phyloP scores from a whole-genome alignment of 495 filamentous ascomycete genomes.

The Penicillium alfredii region DNA sequence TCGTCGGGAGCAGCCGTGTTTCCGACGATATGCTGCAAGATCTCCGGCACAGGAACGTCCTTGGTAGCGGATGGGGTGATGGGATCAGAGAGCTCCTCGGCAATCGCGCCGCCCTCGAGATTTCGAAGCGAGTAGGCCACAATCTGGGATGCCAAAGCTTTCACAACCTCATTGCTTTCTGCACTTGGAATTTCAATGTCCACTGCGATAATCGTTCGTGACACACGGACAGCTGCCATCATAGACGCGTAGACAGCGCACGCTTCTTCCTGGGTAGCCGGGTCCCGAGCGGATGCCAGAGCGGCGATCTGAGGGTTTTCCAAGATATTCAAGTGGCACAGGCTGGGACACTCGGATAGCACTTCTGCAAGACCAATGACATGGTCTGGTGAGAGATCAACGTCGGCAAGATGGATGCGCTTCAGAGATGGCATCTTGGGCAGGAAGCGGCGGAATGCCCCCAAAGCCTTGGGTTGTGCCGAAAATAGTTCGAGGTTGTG shows the following conservation, averaged over 20 bases:
- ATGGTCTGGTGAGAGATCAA: slow-evolving; percentile 78
- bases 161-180: slow-evolving; percentile 80
- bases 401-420: slow-evolving; percentile 81
- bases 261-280: slow-evolving; percentile 80
- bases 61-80: slow-evolving; percentile 29
- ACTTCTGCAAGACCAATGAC: slow-evolving; percentile 86
- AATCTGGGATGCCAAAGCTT: slow-evolving; percentile 86
- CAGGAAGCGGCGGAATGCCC: slow-evolving; percentile 72
- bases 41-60: slow-evolving; percentile 53
- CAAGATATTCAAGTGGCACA: slow-evolving; percentile 83
- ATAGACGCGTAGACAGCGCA: slow-evolving; percentile 90
- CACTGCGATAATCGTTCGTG: slow-evolving; percentile 74
- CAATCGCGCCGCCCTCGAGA: slow-evolving; percentile 59
- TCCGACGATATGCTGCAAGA: slow-evolving; percentile 62
- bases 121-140: slow-evolving; percentile 91
- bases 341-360: slow-evolving; percentile 71
- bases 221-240: slow-evolving; percentile 81
- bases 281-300: slow-evolving; percentile 61
- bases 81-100: slow-evolving; percentile 36
- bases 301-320: slow-evolving; percentile 70
- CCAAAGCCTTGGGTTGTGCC: slow-evolving; percentile 65
- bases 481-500: slow-evolving; percentile 82
- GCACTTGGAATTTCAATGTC: slow-evolving; percentile 83
- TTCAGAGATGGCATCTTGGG: slow-evolving; percentile 76
- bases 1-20: slow-evolving; percentile 41